Conservation (phyloP, 78 protist genomes). For the Creolimax fragrantissima region DNA sequence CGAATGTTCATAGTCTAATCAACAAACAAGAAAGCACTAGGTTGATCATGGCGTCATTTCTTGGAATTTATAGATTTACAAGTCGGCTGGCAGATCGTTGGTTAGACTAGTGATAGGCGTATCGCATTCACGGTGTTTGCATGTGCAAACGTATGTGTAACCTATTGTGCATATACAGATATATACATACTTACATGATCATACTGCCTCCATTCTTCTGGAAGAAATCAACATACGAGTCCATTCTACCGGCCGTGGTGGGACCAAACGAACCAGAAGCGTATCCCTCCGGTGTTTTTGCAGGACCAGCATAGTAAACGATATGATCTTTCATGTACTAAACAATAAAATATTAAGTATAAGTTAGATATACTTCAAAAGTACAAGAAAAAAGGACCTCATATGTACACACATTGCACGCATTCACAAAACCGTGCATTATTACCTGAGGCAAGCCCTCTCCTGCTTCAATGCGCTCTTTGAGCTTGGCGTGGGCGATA, state of each 20-base stretch:
- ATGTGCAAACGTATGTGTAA: too few species aligned
- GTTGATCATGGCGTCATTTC: too few species aligned
- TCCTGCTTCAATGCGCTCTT: slow-evolving; percentile 35
- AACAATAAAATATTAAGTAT: too few species aligned
- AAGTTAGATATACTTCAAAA: too few species aligned
- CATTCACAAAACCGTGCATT: neutral
- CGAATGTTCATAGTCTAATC: too few species aligned
- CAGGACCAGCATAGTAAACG: slow-evolving; percentile 67
- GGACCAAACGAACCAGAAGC: slow-evolving; percentile 75
- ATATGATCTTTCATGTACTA: slow-evolving; percentile 55
- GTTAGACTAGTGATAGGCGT: too few species aligned
- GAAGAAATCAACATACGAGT: slow-evolving; percentile 57
- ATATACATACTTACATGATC: slow-evolving; percentile 26
- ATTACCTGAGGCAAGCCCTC: slow-evolving; percentile 38
- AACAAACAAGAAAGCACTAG: too few species aligned
- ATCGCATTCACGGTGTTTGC: too few species aligned
- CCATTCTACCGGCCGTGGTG: slow-evolving; percentile 80
- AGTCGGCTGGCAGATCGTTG: too few species aligned
- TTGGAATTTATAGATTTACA: too few species aligned
- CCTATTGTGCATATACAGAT: too few species aligned
- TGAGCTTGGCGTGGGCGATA: slow-evolving; percentile 70
- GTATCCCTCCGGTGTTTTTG: slow-evolving; percentile 53
- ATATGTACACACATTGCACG: neutral
- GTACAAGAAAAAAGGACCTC: too few species aligned
- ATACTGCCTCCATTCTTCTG: slow-evolving; percentile 34